These are phyloP conservation scores for Coccinonectria pachysandricola DNA, from an alignment of 2,329 filamentous ascomycete genomes.

Conservation along the genomic window DNA sequence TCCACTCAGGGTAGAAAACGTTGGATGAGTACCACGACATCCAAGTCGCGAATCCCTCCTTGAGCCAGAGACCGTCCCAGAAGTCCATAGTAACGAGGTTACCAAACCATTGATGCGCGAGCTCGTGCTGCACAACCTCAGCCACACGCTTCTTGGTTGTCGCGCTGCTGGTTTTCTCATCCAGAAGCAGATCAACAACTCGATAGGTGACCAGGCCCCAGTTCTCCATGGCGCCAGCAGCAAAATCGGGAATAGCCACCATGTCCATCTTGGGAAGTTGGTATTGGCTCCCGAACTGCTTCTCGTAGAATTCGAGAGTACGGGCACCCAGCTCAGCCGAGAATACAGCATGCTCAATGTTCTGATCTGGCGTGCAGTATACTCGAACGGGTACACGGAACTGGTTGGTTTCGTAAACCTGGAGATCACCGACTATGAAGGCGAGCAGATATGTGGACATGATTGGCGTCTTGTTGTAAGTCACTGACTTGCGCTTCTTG, in stretches of 20 bases:
- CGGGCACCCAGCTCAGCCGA: conserved; percentile 81
- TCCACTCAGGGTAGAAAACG: conserved; percentile 94
- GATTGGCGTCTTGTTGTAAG: conserved; percentile 80
- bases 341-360: conserved; percentile 86
- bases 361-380: conserved; percentile 82
- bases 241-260: conserved; percentile 88
- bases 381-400: conserved; percentile 90
- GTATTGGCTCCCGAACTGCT: conserved; percentile 80
- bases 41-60: conserved; percentile 70
- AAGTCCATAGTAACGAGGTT: conserved; percentile 98
- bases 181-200: conserved; percentile 70
- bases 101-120: conserved; percentile 97
- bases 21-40: conserved; percentile 67
- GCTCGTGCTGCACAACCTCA: conserved; percentile 91
- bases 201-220: conserved; percentile 96
- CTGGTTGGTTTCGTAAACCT: conserved; percentile 82
- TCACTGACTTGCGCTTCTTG: conserved; percentile 68
- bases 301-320: conserved; percentile 90
- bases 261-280: conserved; percentile 26
- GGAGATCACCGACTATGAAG: conserved; percentile 88
- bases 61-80: conserved; percentile 96
- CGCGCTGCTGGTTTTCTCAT: conserved; percentile 84
- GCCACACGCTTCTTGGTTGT: conserved; percentile 86
- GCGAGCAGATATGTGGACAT: conserved; percentile 97
- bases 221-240: conserved; percentile 95